Percentiles rank a stretch among this genome's conserved stretches.
Conservation (phyloP, 208 protist genomes). For the Acanthamoeba healyi region DNA sequence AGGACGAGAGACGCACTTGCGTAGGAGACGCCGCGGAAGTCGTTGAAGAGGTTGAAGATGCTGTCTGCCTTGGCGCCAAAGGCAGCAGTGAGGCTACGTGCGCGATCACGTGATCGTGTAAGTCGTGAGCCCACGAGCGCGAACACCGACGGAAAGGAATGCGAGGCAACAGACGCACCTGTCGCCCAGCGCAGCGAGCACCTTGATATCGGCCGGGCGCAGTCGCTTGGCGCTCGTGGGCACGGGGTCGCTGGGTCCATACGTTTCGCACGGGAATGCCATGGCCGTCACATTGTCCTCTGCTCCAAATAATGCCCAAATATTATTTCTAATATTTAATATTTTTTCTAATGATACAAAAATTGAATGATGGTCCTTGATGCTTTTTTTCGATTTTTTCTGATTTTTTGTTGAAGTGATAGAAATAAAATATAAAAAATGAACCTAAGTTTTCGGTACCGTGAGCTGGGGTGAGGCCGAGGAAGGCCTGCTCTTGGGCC, state of each 20-base stretch:
- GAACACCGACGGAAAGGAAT: not conserved
- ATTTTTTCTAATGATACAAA: too few species aligned
- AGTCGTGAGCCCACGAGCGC: not conserved
- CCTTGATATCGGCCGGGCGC: not conserved
- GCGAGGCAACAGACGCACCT: not conserved
- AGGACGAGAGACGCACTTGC: conserved; percentile 14
- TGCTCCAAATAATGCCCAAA: not conserved
- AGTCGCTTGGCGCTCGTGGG: not conserved
- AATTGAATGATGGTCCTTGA: too few species aligned
- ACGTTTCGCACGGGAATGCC: not conserved
- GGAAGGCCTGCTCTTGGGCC: not conserved
- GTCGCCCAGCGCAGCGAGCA: conserved; percentile 4
- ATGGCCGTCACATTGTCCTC: not conserved
- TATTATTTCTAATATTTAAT: not conserved
- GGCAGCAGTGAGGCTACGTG: conserved; percentile 22
- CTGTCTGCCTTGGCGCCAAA: conserved; percentile 29
- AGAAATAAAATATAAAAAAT: too few species aligned
- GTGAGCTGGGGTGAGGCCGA: too few species aligned
- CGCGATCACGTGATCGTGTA: not conserved
- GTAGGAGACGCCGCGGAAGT: conserved; percentile 66
- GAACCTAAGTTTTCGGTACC: too few species aligned
- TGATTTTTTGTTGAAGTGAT: too few species aligned
- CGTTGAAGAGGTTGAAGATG: conserved; percentile 31
- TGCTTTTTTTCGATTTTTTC: too few species aligned
- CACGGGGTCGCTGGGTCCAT: not conserved